Base-by-base conservation (phyloP, 106 monocot species). In the Dioscorea alata region DNA sequence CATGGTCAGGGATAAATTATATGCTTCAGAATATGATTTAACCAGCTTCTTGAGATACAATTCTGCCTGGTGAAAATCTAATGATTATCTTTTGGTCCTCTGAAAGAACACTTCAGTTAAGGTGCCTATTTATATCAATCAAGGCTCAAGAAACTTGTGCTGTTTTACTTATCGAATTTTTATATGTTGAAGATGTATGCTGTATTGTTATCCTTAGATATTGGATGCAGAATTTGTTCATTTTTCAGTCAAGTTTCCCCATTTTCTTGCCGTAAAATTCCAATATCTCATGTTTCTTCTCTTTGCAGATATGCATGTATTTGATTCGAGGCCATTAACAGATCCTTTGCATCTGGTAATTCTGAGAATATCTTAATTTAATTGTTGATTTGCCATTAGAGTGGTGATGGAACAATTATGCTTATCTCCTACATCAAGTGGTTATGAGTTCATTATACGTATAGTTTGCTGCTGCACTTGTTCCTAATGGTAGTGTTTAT, bases 331-430 rank as follows among this genome's bases (percentile, higher is more conserved):
- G 74, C 92, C 92, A 42, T 70, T 92, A 83, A 71, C 69, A 48
- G 92, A 92, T 83, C 92, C 92, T 50, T 74, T 92, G 67, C 80
- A 85, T 74, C 73, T 92, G 84, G 92, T 88, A 88, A 82, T 60
- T 65, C 51, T 71, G 22, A 35, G 13, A 69, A 13, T 42, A 42
- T 8, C 42, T 42, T 42, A 42, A 10, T 10, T 42, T 42, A 8
- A 5, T 42, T 42, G 42, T 42, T 42, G 42, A 42, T 6, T 42
- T 42, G 10, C 42, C 42, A 42, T 42, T 6, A 10, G 42, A 42
- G 5, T 42, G 42, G 42, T 42, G 6, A 42, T 42, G 42, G 28
- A 28, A 28, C 28, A 28, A 28, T 28, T 28, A 28, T 28, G 28
- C 28, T 28, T 28, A 28, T 28, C 28, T 28, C 28, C 28, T 28